Conservation (phyloP, 106 monocot species). For the Cymbidium sinense region DNA sequence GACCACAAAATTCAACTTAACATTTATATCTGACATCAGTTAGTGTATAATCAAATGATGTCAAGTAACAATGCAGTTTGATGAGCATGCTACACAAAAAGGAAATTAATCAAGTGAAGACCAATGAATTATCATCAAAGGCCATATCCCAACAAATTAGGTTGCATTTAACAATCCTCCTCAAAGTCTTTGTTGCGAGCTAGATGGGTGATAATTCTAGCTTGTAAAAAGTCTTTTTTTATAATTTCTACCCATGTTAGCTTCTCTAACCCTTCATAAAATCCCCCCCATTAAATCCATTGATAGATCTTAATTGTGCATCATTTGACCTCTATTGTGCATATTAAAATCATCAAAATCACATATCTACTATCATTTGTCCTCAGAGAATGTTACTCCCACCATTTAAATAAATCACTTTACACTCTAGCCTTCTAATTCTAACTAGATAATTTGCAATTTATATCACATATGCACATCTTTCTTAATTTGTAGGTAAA, state of each 20-base stretch:
- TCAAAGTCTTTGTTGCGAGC: neutral
- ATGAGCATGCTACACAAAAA: neutral
- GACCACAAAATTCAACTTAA: neutral
- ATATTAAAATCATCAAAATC: neutral
- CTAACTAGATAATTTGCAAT: neutral
- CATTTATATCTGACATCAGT: neutral
- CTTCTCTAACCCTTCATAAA: neutral
- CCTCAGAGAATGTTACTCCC: neutral
- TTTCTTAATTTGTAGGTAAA: no score
- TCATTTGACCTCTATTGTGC: neutral
- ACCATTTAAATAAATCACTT: neutral
- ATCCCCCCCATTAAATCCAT: neutral
- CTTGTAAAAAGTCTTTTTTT: neutral
- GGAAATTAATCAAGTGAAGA: neutral
- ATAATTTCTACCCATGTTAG: neutral
- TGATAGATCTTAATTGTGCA: neutral
- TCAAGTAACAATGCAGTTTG: neutral
- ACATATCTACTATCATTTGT: neutral
- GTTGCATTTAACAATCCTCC: neutral
- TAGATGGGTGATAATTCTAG: neutral
- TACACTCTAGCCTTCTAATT: neutral
- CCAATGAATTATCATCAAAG: neutral
- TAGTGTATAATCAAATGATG: neutral
- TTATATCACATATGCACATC: no score
- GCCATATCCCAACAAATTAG: neutral